Evolutionary conservation across 345 rosid species (phyloP), one percentile per base, ranked within the genome.

Genomic region (Bretschneidera sinensis): DNA sequence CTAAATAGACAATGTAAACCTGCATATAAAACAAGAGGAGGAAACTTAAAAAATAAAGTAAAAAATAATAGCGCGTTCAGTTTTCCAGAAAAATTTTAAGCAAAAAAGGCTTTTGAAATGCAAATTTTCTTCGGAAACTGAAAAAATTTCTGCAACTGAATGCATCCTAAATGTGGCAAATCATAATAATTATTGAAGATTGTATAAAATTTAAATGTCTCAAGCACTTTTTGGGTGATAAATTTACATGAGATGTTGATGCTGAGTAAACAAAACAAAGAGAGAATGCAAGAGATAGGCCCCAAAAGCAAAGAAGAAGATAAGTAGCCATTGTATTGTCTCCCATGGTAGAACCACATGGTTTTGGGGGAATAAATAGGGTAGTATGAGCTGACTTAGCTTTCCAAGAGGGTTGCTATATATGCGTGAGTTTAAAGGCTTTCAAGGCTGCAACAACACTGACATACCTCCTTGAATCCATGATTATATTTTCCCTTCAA

Each of bases 1-100:
- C 91, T 55, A 86, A 54, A 68, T 89, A 86, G 15, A 86, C 84
- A 55, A 89, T 73, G 74, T 89, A 81, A 62, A 89, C 87, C 91
- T 84, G 72, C 71, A 77, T 39, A 47, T n/a, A 9, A 31, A 59
- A 1, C 10, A 55, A 31, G 17, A 64, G 51, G 22, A 48, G 4
- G 5, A 28, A 28, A 28, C 8, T 28, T n/a, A n/a, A n/a, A n/a
- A n/a, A n/a, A n/a, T n/a, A n/a, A n/a, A n/a, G n/a, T n/a, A n/a
- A n/a, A n/a, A n/a, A n/a, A n/a, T n/a, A n/a, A n/a, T n/a, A n/a
- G n/a, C n/a, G n/a, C n/a, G n/a, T n/a, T n/a, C n/a, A n/a, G n/a
- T n/a, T n/a, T n/a, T n/a, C n/a, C n/a, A n/a, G n/a, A n/a, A n/a
- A n/a, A n/a, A n/a, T n/a, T n/a, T n/a, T n/a, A n/a, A n/a, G n/a